Conservation (phyloP, 495 filamentous ascomycete genomes). For the Penicillium longicatenatum region DNA sequence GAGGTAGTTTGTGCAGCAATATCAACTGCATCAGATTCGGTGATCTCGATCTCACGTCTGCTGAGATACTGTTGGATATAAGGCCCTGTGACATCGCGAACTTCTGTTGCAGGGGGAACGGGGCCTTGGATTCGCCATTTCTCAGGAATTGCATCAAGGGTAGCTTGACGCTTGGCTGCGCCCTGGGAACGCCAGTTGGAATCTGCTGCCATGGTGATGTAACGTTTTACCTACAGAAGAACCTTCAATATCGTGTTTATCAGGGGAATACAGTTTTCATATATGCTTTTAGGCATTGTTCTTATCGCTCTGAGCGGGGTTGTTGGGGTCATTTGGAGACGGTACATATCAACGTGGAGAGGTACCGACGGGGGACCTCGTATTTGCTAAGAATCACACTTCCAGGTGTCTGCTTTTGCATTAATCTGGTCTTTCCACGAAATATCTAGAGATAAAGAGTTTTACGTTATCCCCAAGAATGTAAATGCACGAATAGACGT, state of each 20-base stretch:
- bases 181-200: conserved; percentile 46
- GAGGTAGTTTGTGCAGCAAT: conserved; percentile 50
- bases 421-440: no score
- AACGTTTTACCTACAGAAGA: neutral
- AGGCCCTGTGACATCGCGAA: conserved; percentile 61
- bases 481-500: no score
- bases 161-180: conserved; percentile 53
- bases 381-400: neutral
- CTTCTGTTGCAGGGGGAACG: conserved; percentile 51
- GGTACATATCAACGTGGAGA: conserved; percentile 5
- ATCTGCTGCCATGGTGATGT: neutral
- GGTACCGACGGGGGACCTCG: neutral
- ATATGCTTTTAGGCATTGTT: neutral
- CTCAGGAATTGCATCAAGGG: conserved; percentile 55
- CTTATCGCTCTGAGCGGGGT: conserved; percentile 18
- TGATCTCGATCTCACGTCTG: conserved; percentile 57
- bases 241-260: no score
- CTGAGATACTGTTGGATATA: conserved; percentile 61
- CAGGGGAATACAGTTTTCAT: no score
- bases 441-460: no score
- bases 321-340: conserved; percentile 24
- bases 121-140: conserved; percentile 55
- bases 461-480: no score
- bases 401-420: neutral
- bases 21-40: conserved; percentile 52